These are phyloP conservation scores for Geum urbanum DNA, from an alignment of 306 rosid genomes.

Conservation along the genomic window DNA sequence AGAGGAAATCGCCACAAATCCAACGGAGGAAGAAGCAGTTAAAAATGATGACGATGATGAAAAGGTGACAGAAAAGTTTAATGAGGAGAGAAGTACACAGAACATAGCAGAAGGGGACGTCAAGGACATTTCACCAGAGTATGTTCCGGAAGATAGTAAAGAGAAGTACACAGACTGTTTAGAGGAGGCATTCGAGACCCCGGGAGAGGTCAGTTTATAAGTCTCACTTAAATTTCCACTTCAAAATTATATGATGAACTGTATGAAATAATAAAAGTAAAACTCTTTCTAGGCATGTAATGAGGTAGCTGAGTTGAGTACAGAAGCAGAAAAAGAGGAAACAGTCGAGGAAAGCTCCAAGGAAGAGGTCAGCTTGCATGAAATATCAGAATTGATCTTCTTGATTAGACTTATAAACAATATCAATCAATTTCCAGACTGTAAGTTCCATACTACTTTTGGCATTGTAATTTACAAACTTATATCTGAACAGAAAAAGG, in stretches of 20 bases:
- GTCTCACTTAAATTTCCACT: neutral
- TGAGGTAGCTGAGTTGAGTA: constrained; percentile 11
- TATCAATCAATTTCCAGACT: neutral
- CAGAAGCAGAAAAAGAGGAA: constrained; percentile 10
- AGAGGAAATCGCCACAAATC: constrained; percentile 18
- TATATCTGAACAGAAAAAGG: constrained; percentile 23
- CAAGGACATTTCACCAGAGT: constrained; percentile 11
- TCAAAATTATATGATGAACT: too few species aligned
- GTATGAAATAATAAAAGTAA: too few species aligned
- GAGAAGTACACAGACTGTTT: constrained; percentile 7
- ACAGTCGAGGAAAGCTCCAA: constrained; percentile 11
- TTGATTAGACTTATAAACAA: neutral
- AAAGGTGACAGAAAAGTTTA: constrained; percentile 16
- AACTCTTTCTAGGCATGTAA: constrained; percentile 11
- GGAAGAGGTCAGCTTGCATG: neutral
- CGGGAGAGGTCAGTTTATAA: constrained; percentile 26
- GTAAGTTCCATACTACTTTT: neutral
- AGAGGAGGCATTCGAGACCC: constrained; percentile 17
- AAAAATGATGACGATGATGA: constrained; percentile 13
- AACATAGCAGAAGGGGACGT: constrained; percentile 13
- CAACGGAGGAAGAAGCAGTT: constrained; percentile 21
- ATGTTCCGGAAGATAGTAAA: constrained; percentile 14
- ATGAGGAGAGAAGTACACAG: constrained; percentile 12
- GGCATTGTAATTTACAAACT: neutral
- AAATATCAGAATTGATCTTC: constrained; percentile 4